Evolutionary conservation across 257 asterid genomes (phyloP), one percentile per base, ranked within the genome.

Genomic region (Linderniella brevidens): DNA sequence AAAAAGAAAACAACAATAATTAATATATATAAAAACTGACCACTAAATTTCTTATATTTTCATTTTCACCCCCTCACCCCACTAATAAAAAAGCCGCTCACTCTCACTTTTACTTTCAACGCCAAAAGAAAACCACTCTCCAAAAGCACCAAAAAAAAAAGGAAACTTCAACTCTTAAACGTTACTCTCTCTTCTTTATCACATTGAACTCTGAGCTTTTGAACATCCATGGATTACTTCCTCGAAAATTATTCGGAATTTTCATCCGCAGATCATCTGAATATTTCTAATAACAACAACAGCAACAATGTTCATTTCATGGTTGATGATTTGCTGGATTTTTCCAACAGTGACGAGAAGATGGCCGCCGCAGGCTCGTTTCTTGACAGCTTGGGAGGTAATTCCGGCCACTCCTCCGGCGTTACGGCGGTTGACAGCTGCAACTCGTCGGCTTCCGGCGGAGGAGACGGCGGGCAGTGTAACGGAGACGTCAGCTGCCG

Each of bases 241-340:
- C 29, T 62, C 13, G 69, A 60, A 4, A 72, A 71, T 53, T 68
- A 55, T 35, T 55, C 65, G 17, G 70, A 68, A 37, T 71, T 75
- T 48, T 6, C 32, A 25, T 49, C 71, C 49, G 53, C 67, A 37
- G 50, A 40, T 29, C 79, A 75, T n/a, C n/a, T n/a, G n/a, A n/a
- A n/a, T 5, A 57, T 51, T 44, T 60, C 52, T n/a, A 64, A 61
- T 50, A 36, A 55, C 13, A 52, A 50, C 16, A 63, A 63, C 39
- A 49, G 41, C 14, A 51, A 45, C 32, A 55, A 46, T 0, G 70
- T 13, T 8, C 72, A 78, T 58, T 88, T 88, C 11, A 54, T 62
- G 8, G 86, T 84, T 15, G 96, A 88, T 51, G 96, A 88, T 64
- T 68, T 88, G 64, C 78, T 88, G 44, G 86, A 80, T 77, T 80